Base-by-base conservation (phyloP, 2,329 filamentous ascomycete genomes). In the Blastomyces emzantsi region DNA sequence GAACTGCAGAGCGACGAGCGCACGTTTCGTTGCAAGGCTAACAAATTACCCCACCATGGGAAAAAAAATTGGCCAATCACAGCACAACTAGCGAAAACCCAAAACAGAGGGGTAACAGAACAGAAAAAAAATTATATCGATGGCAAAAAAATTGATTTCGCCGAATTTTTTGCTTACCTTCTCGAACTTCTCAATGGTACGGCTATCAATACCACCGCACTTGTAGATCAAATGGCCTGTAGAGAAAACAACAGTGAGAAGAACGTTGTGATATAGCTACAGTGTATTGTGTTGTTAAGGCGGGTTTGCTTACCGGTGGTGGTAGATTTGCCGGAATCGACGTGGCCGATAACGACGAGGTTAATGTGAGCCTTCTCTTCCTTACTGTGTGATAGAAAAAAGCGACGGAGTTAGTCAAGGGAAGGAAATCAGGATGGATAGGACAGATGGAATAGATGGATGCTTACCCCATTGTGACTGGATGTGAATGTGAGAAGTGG, bases 111-210 rank as follows among this genome's bases (percentile, higher is more conserved):
- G 63, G 66, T 56, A 72, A 73, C 71, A 75, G 73, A 67, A 72
- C 69, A 63, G 60, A 56, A 57, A 61, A 55, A 49, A 63, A 33
- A 49, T 22, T 64, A 11, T 11, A 36, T 36, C 33, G 68, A 69
- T 66, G 59, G 64, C 1, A 36, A 61, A 47, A 43, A 43, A 19
- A 36, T 9, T 36, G 68, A 69, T 67, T 39, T 39, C 36, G 59
- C 64, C 5, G n/a, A 61, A 5, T 41, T 54, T 39, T 22, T 39
- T 52, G 22, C 87, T 80, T 82, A 95, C 92, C 91, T 99, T 99
- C 92, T 99, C 94, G 88, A 99, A 99, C 90, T 99, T 99, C 90
- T 99, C 94, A 81, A 99, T 99, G 82, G 93, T 97, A 92, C 94
- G 93, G 87, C 93, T 92, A 90, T 99, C 94, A 79, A 97, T 99